These are phyloP conservation scores for Phytophthora niederhauseri DNA, from an alignment of 352 stramenopile species.

Conservation along the genomic window DNA sequence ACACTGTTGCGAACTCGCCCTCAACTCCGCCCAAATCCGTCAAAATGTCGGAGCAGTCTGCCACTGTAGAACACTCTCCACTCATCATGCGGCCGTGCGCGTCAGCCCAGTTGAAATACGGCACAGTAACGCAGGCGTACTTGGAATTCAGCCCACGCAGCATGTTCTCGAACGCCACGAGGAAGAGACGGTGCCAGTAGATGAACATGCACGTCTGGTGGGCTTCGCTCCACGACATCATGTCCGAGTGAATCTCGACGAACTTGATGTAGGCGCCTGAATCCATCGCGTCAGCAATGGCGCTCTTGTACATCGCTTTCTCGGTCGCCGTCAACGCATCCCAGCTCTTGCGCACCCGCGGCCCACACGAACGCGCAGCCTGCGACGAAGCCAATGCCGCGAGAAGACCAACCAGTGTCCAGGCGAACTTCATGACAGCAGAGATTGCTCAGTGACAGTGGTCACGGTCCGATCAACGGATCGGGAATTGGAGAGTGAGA, in stretches of 20 bases:
- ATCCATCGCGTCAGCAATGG: constrained; percentile 46
- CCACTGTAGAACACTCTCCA: constrained; percentile 41
- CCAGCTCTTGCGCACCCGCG: constrained; percentile 47
- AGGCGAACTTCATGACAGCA: no score
- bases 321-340: constrained; percentile 32
- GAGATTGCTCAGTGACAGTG: no score
- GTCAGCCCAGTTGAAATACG: constrained; percentile 73
- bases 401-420: no score
- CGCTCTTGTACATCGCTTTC: constrained; percentile 44
- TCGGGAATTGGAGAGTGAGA: no score
- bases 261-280: constrained; percentile 53
- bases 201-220: constrained; percentile 68
- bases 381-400: no score
- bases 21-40: constrained; percentile 36
- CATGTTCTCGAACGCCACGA: constrained; percentile 80
- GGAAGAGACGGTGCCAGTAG: constrained; percentile 70
- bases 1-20: constrained; percentile 13
- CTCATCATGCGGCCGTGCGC: constrained; percentile 37
- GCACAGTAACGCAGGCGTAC: constrained; percentile 65
- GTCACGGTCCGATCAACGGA: no score
- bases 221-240: constrained; percentile 38
- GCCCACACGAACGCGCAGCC: constrained; percentile 10
- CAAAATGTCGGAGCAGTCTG: constrained; percentile 42
- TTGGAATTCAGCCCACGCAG: constrained; percentile 42
- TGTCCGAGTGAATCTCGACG: constrained; percentile 55